Evolutionary conservation across 768 basidiomycete genomes (phyloP).

Genomic region (Agrocybe praecox): DNA sequence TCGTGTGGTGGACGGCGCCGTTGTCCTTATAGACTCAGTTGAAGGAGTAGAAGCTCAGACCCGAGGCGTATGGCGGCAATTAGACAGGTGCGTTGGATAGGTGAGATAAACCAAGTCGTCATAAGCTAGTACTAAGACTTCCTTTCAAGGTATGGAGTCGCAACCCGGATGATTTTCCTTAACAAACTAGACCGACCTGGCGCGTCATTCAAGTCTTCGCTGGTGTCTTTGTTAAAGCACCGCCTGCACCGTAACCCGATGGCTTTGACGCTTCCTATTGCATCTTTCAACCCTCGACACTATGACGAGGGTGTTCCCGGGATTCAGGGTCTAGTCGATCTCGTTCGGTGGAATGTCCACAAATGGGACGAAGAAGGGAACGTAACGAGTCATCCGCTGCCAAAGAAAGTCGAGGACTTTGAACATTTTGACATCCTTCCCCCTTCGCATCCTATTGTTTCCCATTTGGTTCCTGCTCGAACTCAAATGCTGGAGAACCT

Average conservation of each 20-base stretch:
- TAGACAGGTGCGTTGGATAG: conserved; percentile 67
- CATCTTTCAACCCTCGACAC: conserved; percentile 69
- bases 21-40: conserved; percentile 87
- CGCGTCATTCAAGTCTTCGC: conserved; percentile 73
- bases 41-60: conserved; percentile 93
- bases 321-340: conserved; percentile 81
- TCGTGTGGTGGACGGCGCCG: conserved; percentile 86
- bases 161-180: conserved; percentile 77
- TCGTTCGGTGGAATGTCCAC: conserved; percentile 85
- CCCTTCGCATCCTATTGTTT: conserved; percentile 64
- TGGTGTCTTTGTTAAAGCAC: conserved; percentile 74
- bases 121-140: background rate
- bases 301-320: conserved; percentile 81
- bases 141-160: conserved; percentile 69
- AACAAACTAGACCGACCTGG: conserved; percentile 91
- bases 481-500: conserved; percentile 74
- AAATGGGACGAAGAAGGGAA: conserved; percentile 63
- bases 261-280: conserved; percentile 70
- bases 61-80: conserved; percentile 84
- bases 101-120: conserved; percentile 24
- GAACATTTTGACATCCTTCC: conserved; percentile 47
- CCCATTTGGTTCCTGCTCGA: conserved; percentile 69
- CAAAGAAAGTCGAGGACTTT: conserved; percentile 49
- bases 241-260: conserved; percentile 77
- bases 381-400: conserved; percentile 48